These are phyloP conservation scores for Saturnispora zaruensis DNA, from an alignment of 805 yeast genomes.

Conservation along the genomic window DNA sequence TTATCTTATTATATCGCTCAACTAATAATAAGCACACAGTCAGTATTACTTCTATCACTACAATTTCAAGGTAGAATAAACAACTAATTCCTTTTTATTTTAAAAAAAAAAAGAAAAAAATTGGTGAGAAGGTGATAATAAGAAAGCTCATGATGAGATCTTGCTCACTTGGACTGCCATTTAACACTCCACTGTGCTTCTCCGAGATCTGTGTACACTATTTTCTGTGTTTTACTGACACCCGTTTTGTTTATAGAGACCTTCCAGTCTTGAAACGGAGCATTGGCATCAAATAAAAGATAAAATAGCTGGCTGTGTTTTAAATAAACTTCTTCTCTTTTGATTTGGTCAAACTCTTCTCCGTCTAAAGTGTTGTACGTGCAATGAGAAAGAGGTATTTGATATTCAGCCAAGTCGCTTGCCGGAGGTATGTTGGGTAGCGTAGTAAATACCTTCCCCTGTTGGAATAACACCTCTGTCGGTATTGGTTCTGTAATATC, in stretches of 20 bases:
- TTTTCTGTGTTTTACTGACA: not conserved
- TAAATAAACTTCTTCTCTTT: slow-evolving; percentile 7
- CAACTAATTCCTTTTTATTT: not conserved
- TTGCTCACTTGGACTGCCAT: not conserved
- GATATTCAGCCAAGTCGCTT: slow-evolving; percentile 3
- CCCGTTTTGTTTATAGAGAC: slow-evolving; percentile 3
- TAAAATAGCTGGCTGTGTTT: not conserved
- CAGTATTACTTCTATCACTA: not conserved
- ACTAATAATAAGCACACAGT: not conserved
- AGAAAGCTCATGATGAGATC: not conserved
- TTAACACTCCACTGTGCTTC: not conserved
- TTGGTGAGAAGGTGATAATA: not conserved
- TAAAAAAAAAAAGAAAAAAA: not conserved
- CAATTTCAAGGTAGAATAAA: not conserved
- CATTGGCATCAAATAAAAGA: not conserved
- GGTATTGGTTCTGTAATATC: slow-evolving; percentile 13
- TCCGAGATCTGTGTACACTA: not conserved
- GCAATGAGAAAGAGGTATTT: slow-evolving; percentile 8
- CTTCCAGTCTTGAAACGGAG: slow-evolving; percentile 4
- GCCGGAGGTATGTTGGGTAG: slow-evolving; percentile 23
- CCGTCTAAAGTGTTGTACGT: not conserved
- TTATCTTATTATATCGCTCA: not conserved
- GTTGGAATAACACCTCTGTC: slow-evolving; percentile 20
- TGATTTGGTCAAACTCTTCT: slow-evolving; percentile 16
- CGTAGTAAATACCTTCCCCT: slow-evolving; percentile 19